phyloP scores from a whole-genome alignment of 2,329 filamentous ascomycete genomes.

The Ceratocystis cacaofunesta region DNA sequence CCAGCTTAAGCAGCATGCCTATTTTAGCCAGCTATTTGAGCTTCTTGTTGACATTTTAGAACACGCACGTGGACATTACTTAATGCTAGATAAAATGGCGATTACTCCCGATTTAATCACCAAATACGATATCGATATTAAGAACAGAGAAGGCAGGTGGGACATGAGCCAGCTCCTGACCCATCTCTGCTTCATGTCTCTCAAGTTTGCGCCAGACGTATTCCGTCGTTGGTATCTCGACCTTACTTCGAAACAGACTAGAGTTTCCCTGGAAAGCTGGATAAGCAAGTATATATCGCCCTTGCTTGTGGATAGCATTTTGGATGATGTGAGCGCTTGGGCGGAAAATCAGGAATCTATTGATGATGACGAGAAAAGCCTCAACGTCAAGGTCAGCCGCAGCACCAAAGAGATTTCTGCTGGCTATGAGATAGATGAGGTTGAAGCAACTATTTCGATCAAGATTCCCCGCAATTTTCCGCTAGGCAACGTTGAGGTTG shows the following conservation, averaged over 20 bases:
- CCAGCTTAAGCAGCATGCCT: conserved; percentile 59
- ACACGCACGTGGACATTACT: conserved; percentile 54
- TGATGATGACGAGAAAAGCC: conserved; percentile 34
- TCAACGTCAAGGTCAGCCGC: conserved; percentile 55
- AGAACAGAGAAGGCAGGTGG: conserved; percentile 38
- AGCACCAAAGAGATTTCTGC: conserved; percentile 64
- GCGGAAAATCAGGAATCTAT: conserved; percentile 36
- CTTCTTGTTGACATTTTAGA: conserved; percentile 78
- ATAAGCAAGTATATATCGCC: conserved; percentile 72
- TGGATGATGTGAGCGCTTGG: conserved; percentile 58
- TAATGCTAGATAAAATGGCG: conserved; percentile 56
- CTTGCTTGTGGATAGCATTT: conserved; percentile 47
- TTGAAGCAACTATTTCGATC: conserved; percentile 69
- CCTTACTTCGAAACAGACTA: conserved; percentile 66
- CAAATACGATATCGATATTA: conserved; percentile 37
- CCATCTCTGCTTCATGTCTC: conserved; percentile 69
- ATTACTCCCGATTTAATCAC: conserved; percentile 44
- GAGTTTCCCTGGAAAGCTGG: conserved; percentile 66
- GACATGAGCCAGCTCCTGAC: conserved; percentile 72
- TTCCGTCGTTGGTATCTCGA: conserved; percentile 77
- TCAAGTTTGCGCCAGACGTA: conserved; percentile 62
- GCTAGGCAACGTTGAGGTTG: conserved; percentile 60
- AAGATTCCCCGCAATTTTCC: conserved; percentile 70
- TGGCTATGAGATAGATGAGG: conserved; percentile 77
- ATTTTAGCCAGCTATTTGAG: conserved; percentile 53